phyloP scores from a whole-genome alignment of 306 rosid species.

The Cyclanthera cordifolia region DNA sequence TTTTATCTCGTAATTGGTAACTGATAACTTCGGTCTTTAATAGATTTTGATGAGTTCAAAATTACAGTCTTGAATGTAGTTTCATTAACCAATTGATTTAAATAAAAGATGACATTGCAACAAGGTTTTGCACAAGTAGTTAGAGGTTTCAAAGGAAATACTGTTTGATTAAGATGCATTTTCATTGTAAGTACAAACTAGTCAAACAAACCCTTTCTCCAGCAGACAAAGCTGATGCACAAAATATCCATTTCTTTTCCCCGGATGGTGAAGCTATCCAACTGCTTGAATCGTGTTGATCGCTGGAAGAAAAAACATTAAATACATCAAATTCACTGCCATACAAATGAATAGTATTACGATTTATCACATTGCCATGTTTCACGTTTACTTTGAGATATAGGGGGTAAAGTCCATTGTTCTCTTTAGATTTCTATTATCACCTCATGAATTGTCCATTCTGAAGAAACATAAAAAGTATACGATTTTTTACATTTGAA shows the following conservation, averaged over 20 bases:
- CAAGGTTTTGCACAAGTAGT: neutral
- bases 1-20: neutral
- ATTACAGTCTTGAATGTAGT: neutral
- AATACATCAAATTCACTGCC: constrained; percentile 9
- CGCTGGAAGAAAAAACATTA: constrained; percentile 26
- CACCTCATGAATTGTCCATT: neutral
- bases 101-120: neutral
- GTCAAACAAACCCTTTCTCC: constrained; percentile 55
- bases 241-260: constrained; percentile 33
- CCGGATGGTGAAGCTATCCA: constrained; percentile 12
- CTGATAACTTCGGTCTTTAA: neutral
- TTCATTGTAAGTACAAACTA: neutral
- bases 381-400: neutral
- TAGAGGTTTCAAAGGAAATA: neutral
- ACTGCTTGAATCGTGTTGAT: constrained; percentile 20
- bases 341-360: neutral
- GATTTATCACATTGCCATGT: neutral
- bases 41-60: neutral
- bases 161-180: neutral
- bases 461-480: neutral
- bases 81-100: neutral
- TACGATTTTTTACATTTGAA: constrained; percentile 19
- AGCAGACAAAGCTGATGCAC: constrained; percentile 74
- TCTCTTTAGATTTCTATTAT: neutral
- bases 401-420: neutral